phyloP scores from a whole-genome alignment of 306 rosid genomes.

The Citrullus amarus region DNA sequence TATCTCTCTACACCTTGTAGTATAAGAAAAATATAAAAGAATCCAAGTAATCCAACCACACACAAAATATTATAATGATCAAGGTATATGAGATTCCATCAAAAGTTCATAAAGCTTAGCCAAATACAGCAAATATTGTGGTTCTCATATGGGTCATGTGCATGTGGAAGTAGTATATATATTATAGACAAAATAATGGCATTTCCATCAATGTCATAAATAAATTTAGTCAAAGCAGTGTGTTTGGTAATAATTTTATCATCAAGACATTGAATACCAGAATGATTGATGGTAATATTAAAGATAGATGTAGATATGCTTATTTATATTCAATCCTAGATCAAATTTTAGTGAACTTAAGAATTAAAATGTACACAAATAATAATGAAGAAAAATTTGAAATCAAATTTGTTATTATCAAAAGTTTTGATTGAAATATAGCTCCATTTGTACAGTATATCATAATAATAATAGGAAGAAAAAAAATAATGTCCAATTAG shows the following conservation, averaged over 20 bases:
- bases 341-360: no score
- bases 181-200: neutral
- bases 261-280: neutral
- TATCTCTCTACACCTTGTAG: no score
- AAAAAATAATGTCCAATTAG: no score
- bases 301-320: no score
- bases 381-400: no score
- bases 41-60: neutral
- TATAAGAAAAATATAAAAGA: no score
- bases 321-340: no score
- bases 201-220: neutral
- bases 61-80: neutral
- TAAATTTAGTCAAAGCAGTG: neutral
- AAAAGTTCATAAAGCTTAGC: neutral
- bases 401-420: no score
- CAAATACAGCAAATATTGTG: neutral
- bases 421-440: no score
- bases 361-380: no score
- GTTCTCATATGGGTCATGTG: slow-evolving; percentile 1
- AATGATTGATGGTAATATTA: neutral
- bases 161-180: neutral
- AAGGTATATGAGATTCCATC: neutral
- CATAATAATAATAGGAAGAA: no score
- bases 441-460: no score
- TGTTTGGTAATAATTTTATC: neutral